Evolutionary conservation across 129 eudicot species (phyloP).

Genomic region (Flaveria robusta): DNA sequence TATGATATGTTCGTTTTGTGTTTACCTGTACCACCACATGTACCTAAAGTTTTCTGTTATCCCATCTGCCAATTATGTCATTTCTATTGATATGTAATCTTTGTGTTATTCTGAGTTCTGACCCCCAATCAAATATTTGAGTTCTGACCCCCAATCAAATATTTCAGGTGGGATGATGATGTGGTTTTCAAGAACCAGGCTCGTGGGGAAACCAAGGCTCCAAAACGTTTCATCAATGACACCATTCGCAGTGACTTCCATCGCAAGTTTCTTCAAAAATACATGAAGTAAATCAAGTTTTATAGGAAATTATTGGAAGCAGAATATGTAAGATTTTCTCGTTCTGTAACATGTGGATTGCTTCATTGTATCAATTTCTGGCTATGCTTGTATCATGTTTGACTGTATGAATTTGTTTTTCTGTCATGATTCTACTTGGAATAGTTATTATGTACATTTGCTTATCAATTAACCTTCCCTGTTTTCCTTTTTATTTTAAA

Average conservation of each 20-base stretch:
- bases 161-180: slow-evolving; percentile 53
- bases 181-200: slow-evolving; percentile 51
- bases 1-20: background rate
- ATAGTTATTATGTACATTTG: slow-evolving; percentile 23
- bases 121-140: background rate
- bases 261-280: slow-evolving; percentile 48
- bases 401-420: slow-evolving; percentile 5
- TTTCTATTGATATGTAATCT: background rate
- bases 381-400: slow-evolving; percentile 22
- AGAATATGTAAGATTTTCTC: slow-evolving; percentile 7
- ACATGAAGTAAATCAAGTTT: slow-evolving; percentile 37
- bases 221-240: slow-evolving; percentile 49
- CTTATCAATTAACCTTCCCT: background rate
- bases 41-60: background rate
- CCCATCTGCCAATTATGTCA: background rate
- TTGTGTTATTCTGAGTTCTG: background rate
- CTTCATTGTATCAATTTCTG: background rate
- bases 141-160: background rate
- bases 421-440: slow-evolving; percentile 8
- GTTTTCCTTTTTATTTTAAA: background rate
- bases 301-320: background rate
- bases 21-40: background rate
- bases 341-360: slow-evolving; percentile 10
- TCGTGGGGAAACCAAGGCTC: slow-evolving; percentile 43
- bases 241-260: slow-evolving; percentile 51